Conservation (phyloP, 306 rosid species). For the Echinosophora koreensis region DNA sequence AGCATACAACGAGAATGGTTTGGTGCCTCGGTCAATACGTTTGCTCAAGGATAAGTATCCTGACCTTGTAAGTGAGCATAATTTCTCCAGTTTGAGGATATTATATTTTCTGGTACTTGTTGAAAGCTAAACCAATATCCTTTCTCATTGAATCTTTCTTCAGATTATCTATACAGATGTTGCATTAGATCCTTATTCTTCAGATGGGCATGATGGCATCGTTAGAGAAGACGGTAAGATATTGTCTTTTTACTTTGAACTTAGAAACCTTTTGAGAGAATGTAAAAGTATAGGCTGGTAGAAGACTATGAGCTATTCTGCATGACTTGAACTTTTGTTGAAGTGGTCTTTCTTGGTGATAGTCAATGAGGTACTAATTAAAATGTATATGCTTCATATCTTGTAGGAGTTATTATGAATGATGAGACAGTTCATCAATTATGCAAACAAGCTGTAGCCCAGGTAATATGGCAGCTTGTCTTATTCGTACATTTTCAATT, state of each 20-base stretch:
- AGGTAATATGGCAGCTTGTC: constrained; percentile 66
- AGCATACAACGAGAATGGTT: constrained; percentile 88
- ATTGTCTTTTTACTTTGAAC: constrained; percentile 20
- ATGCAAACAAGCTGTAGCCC: constrained; percentile 94
- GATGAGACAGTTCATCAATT: constrained; percentile 96
- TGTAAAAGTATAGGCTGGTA: constrained; percentile 26
- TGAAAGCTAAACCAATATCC: constrained; percentile 36
- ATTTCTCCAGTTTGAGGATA: constrained; percentile 24
- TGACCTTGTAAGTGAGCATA: constrained; percentile 78
- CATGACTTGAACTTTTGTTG: constrained; percentile 30
- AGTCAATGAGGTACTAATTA: constrained; percentile 38
- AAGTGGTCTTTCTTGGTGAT: constrained; percentile 30
- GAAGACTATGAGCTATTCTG: constrained; percentile 21
- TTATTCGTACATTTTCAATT: constrained; percentile 29
- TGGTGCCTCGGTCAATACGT: constrained; percentile 89
- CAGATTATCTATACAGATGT: constrained; percentile 95
- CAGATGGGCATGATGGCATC: constrained; percentile 97
- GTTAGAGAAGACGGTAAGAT: constrained; percentile 94
- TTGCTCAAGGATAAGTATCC: constrained; percentile 93
- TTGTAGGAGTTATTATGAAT: constrained; percentile 91
- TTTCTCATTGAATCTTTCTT: constrained; percentile 35
- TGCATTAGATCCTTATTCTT: constrained; percentile 96
- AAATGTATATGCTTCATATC: constrained; percentile 44
- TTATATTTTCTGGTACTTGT: constrained; percentile 26
- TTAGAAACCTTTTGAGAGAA: constrained; percentile 26